Base-by-base conservation (phyloP, 2,329 filamentous ascomycete species). In the Didymella keratinophila region DNA sequence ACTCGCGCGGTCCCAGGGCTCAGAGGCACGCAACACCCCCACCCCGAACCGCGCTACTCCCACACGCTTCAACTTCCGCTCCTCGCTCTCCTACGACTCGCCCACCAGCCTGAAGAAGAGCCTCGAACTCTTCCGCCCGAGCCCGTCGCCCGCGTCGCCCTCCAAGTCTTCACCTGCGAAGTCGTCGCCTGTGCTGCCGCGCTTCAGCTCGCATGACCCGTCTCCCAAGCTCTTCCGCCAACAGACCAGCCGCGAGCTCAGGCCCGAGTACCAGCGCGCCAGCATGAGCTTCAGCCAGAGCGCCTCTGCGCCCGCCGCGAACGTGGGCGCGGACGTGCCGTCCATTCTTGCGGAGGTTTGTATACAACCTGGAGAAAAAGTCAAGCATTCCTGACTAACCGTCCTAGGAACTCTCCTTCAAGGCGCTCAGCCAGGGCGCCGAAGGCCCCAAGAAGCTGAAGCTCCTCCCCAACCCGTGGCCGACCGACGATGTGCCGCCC, bases 301-400 rank as follows among this genome's bases (percentile, higher is more conserved):
- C 58, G 70, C 74, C 51, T 27, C 55, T 10, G 75, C 76, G 61
- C 81, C 77, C 53, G 71, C 71, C 53, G 76, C 78, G 50, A 81
- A 84, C 73, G 73, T 78, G 62, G 91, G 90, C 41, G 82, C 86
- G 48, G 87, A 92, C 71, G 82, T 97, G 53, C 83, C 88, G 66
- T 88, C 93, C 65, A 90, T 97, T 67, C 86, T 89, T 75, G 94
- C 93, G 65, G 92, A 97, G 83, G 91, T 92, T 79, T n/a, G 23
- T 43, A 9, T 5, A 27, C 32, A 32, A 4, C 4, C 12, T 16
- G 3, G 3, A 14, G 3, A n/a, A 9, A 4, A n/a, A 4, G 23
- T 25, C 16, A 16, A n/a, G 4, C 32, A 8, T n/a, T 8, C 14
- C 32, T n/a, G 32, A 36, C 64, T 72, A 52, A 70, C 50, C 10